Conservation (phyloP, 352 stramenopile species). For the Pythium dissotocum region DNA sequence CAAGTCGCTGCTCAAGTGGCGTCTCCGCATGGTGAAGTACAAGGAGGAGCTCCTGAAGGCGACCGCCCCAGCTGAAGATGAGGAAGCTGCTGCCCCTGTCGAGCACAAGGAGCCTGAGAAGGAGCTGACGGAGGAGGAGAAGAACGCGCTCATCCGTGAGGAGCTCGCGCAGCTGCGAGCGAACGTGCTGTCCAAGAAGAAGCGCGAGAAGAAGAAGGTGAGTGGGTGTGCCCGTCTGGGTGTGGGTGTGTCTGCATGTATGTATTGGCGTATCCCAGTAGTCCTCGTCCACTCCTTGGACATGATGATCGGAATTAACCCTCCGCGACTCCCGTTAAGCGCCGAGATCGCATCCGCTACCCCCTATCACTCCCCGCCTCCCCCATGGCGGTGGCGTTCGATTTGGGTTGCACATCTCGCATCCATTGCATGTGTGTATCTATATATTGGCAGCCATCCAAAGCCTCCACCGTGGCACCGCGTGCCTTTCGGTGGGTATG, state of each 20-base stretch:
- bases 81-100: constrained; percentile 21
- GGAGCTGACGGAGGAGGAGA: constrained; percentile 80
- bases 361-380: constrained; percentile 61
- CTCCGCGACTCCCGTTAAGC: constrained; percentile 89
- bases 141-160: constrained; percentile 81
- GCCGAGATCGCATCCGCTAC: constrained; percentile 57
- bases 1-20: constrained; percentile 96
- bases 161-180: constrained; percentile 79
- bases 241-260: constrained; percentile 28
- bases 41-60: constrained; percentile 82
- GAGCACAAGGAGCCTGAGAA: constrained; percentile 49
- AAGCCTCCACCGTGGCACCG: constrained; percentile 59
- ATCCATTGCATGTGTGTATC: constrained; percentile 21
- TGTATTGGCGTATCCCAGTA: constrained; percentile 79
- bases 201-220: constrained; percentile 91
- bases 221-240: constrained; percentile 27
- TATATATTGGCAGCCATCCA: constrained; percentile 70
- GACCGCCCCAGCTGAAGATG: constrained; percentile 41
- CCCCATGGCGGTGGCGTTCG: constrained; percentile 56
- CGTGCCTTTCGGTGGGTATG: constrained; percentile 47
- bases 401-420: constrained; percentile 74
- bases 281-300: constrained; percentile 81
- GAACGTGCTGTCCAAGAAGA: constrained; percentile 82
- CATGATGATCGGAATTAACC: constrained; percentile 87
- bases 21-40: constrained; percentile 92